Percentiles rank a stretch among this genome's conserved stretches.
Evolutionary conservation across 192 early-diverging fungal genomes (phyloP).

Genomic region (Linnemannia zychae): DNA sequence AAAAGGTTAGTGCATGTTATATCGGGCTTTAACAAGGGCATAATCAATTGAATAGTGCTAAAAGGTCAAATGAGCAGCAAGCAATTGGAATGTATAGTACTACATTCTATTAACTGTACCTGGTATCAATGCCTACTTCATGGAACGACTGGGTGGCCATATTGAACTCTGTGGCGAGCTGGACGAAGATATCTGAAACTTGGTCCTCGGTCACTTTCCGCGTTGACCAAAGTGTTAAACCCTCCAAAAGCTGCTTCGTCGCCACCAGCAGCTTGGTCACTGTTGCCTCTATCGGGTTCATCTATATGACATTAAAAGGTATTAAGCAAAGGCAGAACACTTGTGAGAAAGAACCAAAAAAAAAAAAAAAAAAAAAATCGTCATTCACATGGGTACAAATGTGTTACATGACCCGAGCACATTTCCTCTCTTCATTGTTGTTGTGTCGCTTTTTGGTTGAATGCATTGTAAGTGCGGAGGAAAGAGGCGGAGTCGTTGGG

Average conservation of each 20-base stretch:
- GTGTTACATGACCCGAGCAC: neutral
- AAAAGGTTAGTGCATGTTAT: neutral
- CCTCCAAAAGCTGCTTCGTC: slow-evolving; percentile 59
- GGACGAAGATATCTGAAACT: slow-evolving; percentile 55
- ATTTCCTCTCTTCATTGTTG: neutral
- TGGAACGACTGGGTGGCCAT: slow-evolving; percentile 39
- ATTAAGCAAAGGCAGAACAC: neutral
- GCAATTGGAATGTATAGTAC: neutral
- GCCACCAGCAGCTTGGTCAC: slow-evolving; percentile 58
- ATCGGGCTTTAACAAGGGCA: neutral
- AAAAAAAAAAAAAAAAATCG: too few species aligned
- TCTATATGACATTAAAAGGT: slow-evolving; percentile 8
- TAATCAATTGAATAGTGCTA: neutral
- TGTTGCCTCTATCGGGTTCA: slow-evolving; percentile 56
- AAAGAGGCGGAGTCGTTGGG: neutral
- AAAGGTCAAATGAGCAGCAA: neutral
- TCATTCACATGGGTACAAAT: neutral
- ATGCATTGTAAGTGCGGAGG: neutral
- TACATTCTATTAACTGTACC: slow-evolving; percentile 9
- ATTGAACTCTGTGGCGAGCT: slow-evolving; percentile 54
- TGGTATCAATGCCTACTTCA: slow-evolving; percentile 38
- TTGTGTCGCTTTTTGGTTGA: neutral
- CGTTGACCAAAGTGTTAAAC: slow-evolving; percentile 60
- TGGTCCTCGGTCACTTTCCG: slow-evolving; percentile 42
- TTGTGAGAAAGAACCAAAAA: neutral